These are phyloP conservation scores for Auricularia auricula-judae DNA, from an alignment of 768 basidiomycete species.

Conservation along the genomic window DNA sequence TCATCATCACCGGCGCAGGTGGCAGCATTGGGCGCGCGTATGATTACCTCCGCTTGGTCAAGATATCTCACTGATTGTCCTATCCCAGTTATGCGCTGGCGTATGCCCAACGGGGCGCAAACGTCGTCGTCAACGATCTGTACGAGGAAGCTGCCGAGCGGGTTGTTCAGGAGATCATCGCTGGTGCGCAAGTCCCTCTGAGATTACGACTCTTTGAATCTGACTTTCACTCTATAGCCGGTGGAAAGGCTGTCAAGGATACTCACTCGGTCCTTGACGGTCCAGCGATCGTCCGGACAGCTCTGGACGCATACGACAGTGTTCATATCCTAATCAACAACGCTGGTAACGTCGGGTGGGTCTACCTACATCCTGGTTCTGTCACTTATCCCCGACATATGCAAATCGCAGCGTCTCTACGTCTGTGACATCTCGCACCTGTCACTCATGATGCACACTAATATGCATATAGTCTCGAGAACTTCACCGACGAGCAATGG, in stretches of 20 bases:
- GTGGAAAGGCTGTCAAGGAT: no score
- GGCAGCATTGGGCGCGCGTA: constrained; percentile 89
- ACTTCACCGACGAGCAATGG: constrained; percentile 92
- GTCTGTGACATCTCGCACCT: no score
- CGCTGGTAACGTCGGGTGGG: constrained; percentile 76
- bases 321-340: constrained; percentile 92
- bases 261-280: no score
- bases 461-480: constrained; percentile 64
- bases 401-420: background rate
- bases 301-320: constrained; percentile 72
- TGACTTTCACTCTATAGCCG: no score
- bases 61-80: no score
- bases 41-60: no score
- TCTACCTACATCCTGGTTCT: background rate
- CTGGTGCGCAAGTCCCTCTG: constrained; percentile 33
- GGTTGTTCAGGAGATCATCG: constrained; percentile 80
- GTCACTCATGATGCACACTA: no score
- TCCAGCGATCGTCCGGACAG: constrained; percentile 42
- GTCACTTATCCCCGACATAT: no score
- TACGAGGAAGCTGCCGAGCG: constrained; percentile 78
- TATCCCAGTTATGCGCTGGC: constrained; percentile 67
- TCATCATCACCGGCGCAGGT: constrained; percentile 91
- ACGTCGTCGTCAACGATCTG: constrained; percentile 93
- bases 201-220: no score
- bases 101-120: constrained; percentile 88